Percentiles rank a stretch among this genome's conserved stretches.
These are phyloP conservation scores for Eucalyptus polyanthemos DNA, from an alignment of 345 rosid genomes.

Conservation along the genomic window DNA sequence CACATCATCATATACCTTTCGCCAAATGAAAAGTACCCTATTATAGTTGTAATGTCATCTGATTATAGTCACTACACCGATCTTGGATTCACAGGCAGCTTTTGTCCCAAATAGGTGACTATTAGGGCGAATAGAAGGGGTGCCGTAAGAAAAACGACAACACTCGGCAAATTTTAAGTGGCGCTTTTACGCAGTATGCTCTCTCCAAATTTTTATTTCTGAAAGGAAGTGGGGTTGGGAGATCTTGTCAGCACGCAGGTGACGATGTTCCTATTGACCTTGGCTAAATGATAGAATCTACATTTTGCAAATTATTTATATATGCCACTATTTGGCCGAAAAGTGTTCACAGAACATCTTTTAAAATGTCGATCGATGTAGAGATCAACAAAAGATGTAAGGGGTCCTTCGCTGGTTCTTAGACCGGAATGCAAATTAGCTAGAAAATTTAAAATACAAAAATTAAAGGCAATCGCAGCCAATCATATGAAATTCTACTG, in stretches of 20 bases:
- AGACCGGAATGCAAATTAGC: neutral
- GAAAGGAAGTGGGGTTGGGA: neutral
- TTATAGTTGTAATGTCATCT: neutral
- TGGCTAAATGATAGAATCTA: neutral
- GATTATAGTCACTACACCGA: neutral
- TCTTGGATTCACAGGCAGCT: neutral
- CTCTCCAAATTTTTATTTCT: neutral
- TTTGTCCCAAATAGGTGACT: neutral
- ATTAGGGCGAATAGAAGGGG: neutral
- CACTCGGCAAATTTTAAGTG: neutral
- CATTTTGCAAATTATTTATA: neutral
- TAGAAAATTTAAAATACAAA: no score
- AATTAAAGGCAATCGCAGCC: neutral
- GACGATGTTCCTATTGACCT: neutral
- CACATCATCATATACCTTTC: neutral
- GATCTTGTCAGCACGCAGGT: neutral
- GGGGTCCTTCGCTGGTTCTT: neutral
- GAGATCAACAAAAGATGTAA: neutral
- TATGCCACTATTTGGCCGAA: neutral
- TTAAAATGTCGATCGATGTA: neutral
- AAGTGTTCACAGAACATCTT: neutral
- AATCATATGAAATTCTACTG: neutral
- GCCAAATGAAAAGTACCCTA: neutral
- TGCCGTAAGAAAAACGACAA: neutral
- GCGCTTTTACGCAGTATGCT: neutral